Evolutionary conservation across 768 basidiomycete species (phyloP).

Genomic region (Mycena capillaripes): DNA sequence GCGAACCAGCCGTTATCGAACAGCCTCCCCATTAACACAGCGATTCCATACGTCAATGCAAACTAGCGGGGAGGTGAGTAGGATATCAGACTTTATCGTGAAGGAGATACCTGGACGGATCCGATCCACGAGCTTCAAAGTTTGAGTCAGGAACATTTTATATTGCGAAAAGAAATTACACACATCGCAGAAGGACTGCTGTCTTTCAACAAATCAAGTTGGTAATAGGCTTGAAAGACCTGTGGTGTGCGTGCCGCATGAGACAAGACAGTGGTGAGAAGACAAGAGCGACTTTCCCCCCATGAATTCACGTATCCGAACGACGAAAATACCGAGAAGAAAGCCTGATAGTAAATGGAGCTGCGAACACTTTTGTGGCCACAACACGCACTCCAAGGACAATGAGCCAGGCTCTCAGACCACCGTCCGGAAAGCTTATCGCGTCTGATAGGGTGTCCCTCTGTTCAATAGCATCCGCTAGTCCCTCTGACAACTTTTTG

Average conservation of each 20-base stretch:
- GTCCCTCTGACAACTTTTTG: too few species aligned
- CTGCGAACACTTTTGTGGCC: too few species aligned
- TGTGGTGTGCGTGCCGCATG: too few species aligned
- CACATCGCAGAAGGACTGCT: conserved; percentile 63
- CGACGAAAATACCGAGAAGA: conserved; percentile 39
- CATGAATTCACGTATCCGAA: conserved; percentile 83
- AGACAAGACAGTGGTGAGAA: background rate
- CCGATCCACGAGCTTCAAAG: conserved; percentile 81
- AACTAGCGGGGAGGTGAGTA: too few species aligned
- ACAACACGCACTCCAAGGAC: too few species aligned
- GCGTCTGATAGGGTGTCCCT: too few species aligned
- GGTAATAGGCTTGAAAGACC: conserved; percentile 84
- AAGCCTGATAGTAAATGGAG: too few species aligned
- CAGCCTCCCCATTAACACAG: conserved; percentile 73
- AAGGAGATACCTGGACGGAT: conserved; percentile 80
- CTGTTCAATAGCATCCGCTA: too few species aligned
- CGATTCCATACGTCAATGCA: conserved; percentile 73
- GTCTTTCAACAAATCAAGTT: conserved; percentile 62
- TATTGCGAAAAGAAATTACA: conserved; percentile 65
- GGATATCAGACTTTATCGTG: too few species aligned
- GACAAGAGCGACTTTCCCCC: conserved; percentile 66
- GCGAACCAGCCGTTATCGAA: conserved; percentile 83
- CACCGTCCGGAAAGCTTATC: too few species aligned
- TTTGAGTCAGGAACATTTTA: background rate
- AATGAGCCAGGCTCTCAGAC: too few species aligned